Evolutionary conservation across 192 early-diverging fungal species (phyloP).

Genomic region (Rhizophlyctis rosea): DNA sequence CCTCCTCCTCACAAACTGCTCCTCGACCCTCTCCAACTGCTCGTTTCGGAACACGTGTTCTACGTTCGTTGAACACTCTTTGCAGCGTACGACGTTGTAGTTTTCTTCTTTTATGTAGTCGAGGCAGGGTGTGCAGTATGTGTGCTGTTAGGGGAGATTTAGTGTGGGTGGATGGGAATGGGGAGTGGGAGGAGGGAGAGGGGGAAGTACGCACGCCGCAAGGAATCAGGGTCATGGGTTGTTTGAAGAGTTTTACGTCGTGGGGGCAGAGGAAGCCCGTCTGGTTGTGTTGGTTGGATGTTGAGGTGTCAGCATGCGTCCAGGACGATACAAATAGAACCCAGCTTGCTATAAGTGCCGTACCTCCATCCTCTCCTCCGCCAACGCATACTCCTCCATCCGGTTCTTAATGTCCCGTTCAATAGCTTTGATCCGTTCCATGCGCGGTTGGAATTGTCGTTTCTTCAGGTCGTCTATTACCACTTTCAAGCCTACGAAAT

Average conservation of each 20-base stretch:
- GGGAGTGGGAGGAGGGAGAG: background rate
- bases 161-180: background rate
- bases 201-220: conserved; percentile 36
- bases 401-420: conserved; percentile 49
- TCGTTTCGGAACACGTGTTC: conserved; percentile 44
- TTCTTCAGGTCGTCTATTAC: conserved; percentile 40
- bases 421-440: conserved; percentile 50
- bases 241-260: conserved; percentile 44
- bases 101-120: conserved; percentile 49
- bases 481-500: conserved; percentile 27
- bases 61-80: conserved; percentile 32
- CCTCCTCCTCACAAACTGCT: conserved; percentile 49
- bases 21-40: conserved; percentile 44
- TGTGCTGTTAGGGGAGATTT: conserved; percentile 36
- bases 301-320: too few relatives aligned
- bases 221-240: conserved; percentile 51
- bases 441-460: conserved; percentile 55
- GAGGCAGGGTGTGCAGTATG: conserved; percentile 49
- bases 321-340: background rate
- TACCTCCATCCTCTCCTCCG: conserved; percentile 56
- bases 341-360: background rate
- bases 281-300: conserved; percentile 11
- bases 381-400: conserved; percentile 51
- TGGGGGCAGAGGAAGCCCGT: conserved; percentile 56
- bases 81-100: conserved; percentile 50